Evolutionary conservation across 441 rosid genomes (phyloP).

Genomic region (Erodium trifolium): DNA sequence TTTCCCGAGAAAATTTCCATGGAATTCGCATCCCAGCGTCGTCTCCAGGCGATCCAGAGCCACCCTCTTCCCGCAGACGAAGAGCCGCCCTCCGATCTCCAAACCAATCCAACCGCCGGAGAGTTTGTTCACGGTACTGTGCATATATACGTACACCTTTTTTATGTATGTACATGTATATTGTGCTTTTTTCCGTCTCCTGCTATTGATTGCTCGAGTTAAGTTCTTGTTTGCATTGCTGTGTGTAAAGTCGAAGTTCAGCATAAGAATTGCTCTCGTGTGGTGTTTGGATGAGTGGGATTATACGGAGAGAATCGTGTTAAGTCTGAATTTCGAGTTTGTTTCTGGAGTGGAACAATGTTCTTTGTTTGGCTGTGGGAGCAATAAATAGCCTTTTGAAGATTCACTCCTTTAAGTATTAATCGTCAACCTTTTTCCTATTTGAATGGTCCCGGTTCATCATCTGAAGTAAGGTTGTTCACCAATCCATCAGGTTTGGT

Average conservation of each 20-base stretch:
- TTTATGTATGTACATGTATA: not conserved
- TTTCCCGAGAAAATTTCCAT: not conserved
- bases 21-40: conserved; percentile 55
- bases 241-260: not conserved
- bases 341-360: not conserved
- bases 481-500: not conserved
- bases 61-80: conserved; percentile 37
- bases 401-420: not conserved
- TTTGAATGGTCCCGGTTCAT: not conserved
- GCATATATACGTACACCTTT: too few species aligned
- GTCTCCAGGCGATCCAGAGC: conserved; percentile 51
- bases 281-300: not conserved
- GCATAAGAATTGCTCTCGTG: not conserved
- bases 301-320: not conserved
- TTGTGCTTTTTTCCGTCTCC: not conserved
- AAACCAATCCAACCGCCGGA: conserved; percentile 49
- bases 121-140: conserved; percentile 59
- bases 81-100: conserved; percentile 35
- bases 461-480: not conserved
- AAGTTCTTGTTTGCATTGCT: not conserved
- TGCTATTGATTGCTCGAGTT: too few species aligned
- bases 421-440: not conserved
- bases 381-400: not conserved
- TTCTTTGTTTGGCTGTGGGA: not conserved
- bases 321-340: not conserved